Conservation (phyloP, 2,329 filamentous ascomycete species). For the Fusarium subtropicale region DNA sequence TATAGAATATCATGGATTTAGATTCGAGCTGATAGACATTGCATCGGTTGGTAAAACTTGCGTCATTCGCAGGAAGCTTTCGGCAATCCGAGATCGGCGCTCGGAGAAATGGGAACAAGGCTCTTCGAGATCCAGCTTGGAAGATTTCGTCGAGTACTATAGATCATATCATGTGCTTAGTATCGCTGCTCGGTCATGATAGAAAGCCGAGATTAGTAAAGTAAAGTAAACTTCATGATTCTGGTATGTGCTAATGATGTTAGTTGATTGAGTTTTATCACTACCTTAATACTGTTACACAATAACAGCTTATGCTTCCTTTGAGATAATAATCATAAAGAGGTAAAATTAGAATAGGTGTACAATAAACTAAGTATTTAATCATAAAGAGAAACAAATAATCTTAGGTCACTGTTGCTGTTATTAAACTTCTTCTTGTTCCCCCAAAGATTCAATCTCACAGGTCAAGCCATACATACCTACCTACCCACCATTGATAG, state of each 20-base stretch:
- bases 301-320: fast-evolving
- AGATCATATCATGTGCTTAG: neutral
- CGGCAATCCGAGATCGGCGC: constrained; percentile 31
- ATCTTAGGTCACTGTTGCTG: neutral
- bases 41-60: neutral
- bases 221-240: constrained; percentile 15
- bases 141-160: neutral
- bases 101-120: constrained; percentile 10
- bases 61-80: constrained; percentile 16
- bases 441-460: constrained; percentile 11
- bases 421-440: neutral
- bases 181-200: constrained; percentile 23
- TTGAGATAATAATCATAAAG: neutral
- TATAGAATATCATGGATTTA: too few relatives aligned
- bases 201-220: constrained; percentile 7
- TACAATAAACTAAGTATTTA: neutral
- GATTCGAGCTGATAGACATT: neutral
- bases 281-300: neutral
- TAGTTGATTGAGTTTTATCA: neutral
- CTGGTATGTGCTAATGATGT: neutral
- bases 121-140: neutral
- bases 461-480: constrained; percentile 1
- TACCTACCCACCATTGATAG: constrained; percentile 19
- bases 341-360: fast-evolving
- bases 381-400: neutral